phyloP scores from a whole-genome alignment of 148 eudicot genomes.

The Amaranthus cruentus region DNA sequence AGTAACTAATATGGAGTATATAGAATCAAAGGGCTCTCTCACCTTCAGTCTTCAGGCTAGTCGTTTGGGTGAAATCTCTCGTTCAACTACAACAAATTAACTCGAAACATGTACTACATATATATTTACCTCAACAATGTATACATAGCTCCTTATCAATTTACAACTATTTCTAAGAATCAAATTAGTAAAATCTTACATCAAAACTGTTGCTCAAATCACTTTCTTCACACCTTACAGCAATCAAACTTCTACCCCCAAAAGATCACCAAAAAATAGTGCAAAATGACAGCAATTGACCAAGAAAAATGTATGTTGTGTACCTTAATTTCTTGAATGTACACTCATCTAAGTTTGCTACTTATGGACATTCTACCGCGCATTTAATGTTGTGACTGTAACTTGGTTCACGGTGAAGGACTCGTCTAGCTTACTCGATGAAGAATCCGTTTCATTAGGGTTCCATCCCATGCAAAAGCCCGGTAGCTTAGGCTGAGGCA shows the following conservation, averaged over 20 bases:
- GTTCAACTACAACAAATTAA: no score
- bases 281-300: background rate
- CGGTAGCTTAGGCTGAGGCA: slow-evolving; percentile 61
- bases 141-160: no score
- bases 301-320: background rate
- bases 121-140: background rate
- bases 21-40: no score
- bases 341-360: slow-evolving; percentile 1
- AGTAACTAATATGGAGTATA: no score
- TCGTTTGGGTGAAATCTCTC: no score
- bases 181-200: background rate
- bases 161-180: slow-evolving; percentile 3
- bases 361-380: slow-evolving; percentile 38
- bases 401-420: slow-evolving; percentile 59
- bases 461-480: slow-evolving; percentile 54
- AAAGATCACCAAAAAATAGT: background rate
- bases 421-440: slow-evolving; percentile 62
- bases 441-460: slow-evolving; percentile 42
- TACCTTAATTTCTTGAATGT: background rate
- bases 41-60: no score
- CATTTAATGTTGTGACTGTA: slow-evolving; percentile 59
- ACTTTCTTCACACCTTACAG: background rate
- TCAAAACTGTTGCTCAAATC: slow-evolving; percentile 5
- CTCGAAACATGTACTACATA: no score
- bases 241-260: background rate